Conservation (phyloP, 768 basidiomycete genomes). For the Macrocybe gigantea region DNA sequence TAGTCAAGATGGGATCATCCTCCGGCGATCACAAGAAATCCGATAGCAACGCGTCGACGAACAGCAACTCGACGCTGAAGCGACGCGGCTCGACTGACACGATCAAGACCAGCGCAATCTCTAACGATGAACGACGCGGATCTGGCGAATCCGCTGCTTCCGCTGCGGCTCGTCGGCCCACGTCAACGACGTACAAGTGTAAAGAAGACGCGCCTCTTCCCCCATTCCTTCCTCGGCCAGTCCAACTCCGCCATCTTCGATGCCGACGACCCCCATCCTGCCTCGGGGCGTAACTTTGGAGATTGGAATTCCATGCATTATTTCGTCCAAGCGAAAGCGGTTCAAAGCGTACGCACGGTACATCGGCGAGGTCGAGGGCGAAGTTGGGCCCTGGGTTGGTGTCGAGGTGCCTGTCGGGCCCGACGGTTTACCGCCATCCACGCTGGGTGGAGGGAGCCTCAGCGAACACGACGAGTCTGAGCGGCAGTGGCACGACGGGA, state of each 20-base stretch:
- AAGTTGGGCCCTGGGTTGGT: constrained; percentile 83
- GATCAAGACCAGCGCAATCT: constrained; percentile 22
- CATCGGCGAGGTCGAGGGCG: constrained; percentile 82
- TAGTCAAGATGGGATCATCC: background rate
- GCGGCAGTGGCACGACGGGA: constrained; percentile 85
- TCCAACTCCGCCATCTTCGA: background rate
- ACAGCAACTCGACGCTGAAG: constrained; percentile 35
- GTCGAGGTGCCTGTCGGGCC: constrained; percentile 75
- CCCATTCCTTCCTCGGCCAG: background rate
- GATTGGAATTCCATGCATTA: constrained; percentile 88
- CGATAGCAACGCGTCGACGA: constrained; percentile 35
- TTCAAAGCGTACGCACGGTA: constrained; percentile 87
- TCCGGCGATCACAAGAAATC: constrained; percentile 38
- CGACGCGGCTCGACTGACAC: constrained; percentile 41
- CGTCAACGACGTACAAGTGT: constrained; percentile 15
- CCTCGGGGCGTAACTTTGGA: constrained; percentile 71
- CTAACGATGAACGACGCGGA: constrained; percentile 9
- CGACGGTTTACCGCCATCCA: constrained; percentile 40
- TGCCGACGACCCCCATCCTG: constrained; percentile 9
- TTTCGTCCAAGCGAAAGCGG: constrained; percentile 73
- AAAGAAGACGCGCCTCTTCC: constrained; percentile 7
- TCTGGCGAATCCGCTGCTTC: constrained; percentile 4
- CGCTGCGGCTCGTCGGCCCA: constrained; percentile 2
- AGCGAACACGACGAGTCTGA: constrained; percentile 32
- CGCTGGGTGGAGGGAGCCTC: constrained; percentile 17